Evolutionary conservation across 192 early-diverging fungal genomes (phyloP).

Genomic region (Entomortierella chlamydospora): DNA sequence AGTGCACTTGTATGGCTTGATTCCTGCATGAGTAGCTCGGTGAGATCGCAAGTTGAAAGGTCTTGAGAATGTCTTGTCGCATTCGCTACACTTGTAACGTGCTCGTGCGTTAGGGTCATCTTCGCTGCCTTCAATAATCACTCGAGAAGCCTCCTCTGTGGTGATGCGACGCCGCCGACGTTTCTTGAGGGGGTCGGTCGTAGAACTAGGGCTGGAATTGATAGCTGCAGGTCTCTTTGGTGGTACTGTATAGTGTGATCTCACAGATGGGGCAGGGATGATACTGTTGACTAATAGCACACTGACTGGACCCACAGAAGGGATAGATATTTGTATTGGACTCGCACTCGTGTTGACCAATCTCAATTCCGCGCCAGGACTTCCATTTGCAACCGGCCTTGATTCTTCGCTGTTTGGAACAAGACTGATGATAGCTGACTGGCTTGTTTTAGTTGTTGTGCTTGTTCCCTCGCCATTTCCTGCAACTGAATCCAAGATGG

Average conservation of each 20-base stretch:
- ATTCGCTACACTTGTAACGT: conserved; percentile 1
- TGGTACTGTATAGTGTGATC: background rate
- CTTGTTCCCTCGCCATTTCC: no score
- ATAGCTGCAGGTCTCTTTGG: no score
- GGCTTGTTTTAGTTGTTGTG: background rate
- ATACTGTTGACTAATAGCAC: conserved; percentile 17
- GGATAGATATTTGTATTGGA: conserved; percentile 21
- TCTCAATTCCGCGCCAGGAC: conserved; percentile 10
- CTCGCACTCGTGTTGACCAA: conserved; percentile 29
- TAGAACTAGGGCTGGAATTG: no score
- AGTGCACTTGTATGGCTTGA: conserved; percentile 1
- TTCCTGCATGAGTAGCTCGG: conserved; percentile 2
- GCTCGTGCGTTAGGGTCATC: background rate
- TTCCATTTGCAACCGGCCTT: conserved; percentile 6
- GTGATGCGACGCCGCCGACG: conserved; percentile 7
- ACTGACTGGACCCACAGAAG: conserved; percentile 19
- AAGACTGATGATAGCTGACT: background rate
- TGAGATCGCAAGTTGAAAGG: conserved; percentile 6
- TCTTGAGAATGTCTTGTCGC: conserved; percentile 6
- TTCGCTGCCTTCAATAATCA: background rate
- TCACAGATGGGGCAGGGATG: conserved; percentile 1
- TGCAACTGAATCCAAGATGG: conserved; percentile 8
- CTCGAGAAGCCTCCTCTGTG: background rate
- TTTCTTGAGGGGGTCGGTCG: background rate
- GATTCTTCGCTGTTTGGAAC: background rate